phyloP scores from a whole-genome alignment of 768 basidiomycete genomes.

The Stropharia rugosoannulata region DNA sequence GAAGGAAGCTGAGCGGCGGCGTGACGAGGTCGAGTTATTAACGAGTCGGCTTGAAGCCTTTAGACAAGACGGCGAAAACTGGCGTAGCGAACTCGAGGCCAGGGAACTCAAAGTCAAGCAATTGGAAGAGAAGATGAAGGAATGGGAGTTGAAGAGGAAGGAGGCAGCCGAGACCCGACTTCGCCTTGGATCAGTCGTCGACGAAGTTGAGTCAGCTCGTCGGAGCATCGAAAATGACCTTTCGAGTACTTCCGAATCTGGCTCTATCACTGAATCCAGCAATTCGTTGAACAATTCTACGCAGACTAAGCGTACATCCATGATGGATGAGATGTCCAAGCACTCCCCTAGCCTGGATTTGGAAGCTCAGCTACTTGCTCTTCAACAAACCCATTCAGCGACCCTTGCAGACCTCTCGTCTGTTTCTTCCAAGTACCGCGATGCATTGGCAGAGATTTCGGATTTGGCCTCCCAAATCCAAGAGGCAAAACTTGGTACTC shows the following conservation, averaged over 20 bases:
- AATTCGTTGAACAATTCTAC: conserved; percentile 23
- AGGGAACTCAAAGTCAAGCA: conserved; percentile 75
- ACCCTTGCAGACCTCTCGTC: conserved; percentile 79
- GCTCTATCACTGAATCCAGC: conserved; percentile 23
- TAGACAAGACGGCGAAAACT: conserved; percentile 73
- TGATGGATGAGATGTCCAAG: conserved; percentile 12
- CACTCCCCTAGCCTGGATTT: conserved; percentile 35
- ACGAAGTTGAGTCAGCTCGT: conserved; percentile 69
- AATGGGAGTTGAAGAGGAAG: conserved; percentile 73
- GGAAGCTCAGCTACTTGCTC: conserved; percentile 62
- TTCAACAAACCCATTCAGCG: conserved; percentile 82
- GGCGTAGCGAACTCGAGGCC: conserved; percentile 82
- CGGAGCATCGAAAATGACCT: conserved; percentile 59
- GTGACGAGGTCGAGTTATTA: conserved; percentile 67
- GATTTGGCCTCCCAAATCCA: conserved; percentile 90
- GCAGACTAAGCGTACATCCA: conserved; percentile 21
- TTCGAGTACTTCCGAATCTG: conserved; percentile 22
- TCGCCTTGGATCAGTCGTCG: conserved; percentile 67
- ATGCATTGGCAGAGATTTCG: conserved; percentile 90
- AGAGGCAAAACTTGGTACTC: conserved; percentile 72
- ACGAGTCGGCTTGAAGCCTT: conserved; percentile 71
- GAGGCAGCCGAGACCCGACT: conserved; percentile 65
- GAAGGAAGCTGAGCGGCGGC: conserved; percentile 69
- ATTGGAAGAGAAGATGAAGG: conserved; percentile 75
- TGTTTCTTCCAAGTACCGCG: conserved; percentile 80